These are phyloP conservation scores for Collybia nuda DNA, from an alignment of 768 basidiomycete genomes.

Conservation along the genomic window DNA sequence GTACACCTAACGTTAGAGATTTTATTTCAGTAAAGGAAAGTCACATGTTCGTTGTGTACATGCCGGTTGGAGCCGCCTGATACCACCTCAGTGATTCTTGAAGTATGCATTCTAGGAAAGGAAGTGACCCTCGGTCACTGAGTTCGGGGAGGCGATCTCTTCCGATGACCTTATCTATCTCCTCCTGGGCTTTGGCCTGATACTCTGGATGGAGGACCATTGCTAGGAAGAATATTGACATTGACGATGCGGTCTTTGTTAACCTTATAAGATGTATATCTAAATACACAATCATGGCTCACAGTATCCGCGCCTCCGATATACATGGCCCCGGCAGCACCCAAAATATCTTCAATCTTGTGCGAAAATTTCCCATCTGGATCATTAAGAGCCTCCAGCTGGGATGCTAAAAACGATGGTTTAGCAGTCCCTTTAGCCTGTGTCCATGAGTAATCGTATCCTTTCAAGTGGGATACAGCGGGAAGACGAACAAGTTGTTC, in stretches of 20 bases:
- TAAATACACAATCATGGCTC: slow-evolving; percentile 1
- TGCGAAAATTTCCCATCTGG: not conserved
- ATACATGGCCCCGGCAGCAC: slow-evolving; percentile 17
- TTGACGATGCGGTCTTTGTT: not conserved
- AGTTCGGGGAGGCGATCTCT: slow-evolving; percentile 15
- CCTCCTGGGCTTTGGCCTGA: slow-evolving; percentile 31
- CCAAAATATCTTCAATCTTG: slow-evolving; percentile 15
- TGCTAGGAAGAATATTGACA: slow-evolving; percentile 10
- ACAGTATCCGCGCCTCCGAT: slow-evolving; percentile 36
- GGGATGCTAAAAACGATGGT: slow-evolving; percentile 19
- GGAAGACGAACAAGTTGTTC: slow-evolving; percentile 26
- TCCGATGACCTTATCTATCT: slow-evolving; percentile 30
- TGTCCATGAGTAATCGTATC: not conserved
- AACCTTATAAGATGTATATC: slow-evolving; percentile 12
- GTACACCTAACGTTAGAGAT: slow-evolving; percentile 6
- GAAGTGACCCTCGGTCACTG: slow-evolving; percentile 12
- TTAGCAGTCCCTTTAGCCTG: slow-evolving; percentile 18
- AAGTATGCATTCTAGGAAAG: slow-evolving; percentile 11
- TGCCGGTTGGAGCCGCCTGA: slow-evolving; percentile 11
- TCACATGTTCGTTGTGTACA: not conserved
- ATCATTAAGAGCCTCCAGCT: slow-evolving; percentile 12
- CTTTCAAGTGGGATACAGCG: not conserved
- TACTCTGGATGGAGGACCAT: slow-evolving; percentile 17
- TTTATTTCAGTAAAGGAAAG: not conserved
- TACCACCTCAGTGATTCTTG: slow-evolving; percentile 17